A percentile compares a stretch with the other conserved stretches of the same genome.
phyloP scores from a whole-genome alignment of 352 stramenopile species.

The Phytophthora pisi region DNA sequence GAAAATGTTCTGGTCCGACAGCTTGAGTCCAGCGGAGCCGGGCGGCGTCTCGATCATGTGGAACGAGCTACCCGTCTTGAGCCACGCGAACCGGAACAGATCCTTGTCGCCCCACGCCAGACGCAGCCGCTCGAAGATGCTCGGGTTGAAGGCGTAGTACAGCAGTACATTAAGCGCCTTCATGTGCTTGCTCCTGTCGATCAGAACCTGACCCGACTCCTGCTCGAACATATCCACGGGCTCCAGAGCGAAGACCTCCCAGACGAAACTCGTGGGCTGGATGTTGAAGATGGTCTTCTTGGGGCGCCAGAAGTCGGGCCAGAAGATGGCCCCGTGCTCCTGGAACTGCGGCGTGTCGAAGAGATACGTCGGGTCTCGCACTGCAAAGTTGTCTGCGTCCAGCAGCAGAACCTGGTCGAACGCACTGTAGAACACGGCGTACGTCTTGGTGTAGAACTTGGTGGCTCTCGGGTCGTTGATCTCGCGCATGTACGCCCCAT shows the following conservation, averaged over 20 bases:
- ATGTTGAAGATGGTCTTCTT: conserved; percentile 83
- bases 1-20: conserved; percentile 55
- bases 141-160: conserved; percentile 60
- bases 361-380: conserved; percentile 66
- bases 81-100: conserved; percentile 78
- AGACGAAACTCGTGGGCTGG: conserved; percentile 64
- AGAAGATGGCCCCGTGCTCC: conserved; percentile 67
- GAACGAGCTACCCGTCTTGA: conserved; percentile 67
- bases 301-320: conserved; percentile 78
- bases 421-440: conserved; percentile 74
- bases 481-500: conserved; percentile 64
- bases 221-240: conserved; percentile 82
- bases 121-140: conserved; percentile 48
- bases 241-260: conserved; percentile 64
- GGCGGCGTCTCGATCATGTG: conserved; percentile 64
- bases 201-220: conserved; percentile 75
- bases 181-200: conserved; percentile 54
- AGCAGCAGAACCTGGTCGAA: conserved; percentile 81
- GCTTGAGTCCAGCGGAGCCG: conserved; percentile 49
- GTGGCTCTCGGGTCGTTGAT: conserved; percentile 58
- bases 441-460: conserved; percentile 76
- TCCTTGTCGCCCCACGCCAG: conserved; percentile 84
- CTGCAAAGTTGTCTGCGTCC: conserved; percentile 79
- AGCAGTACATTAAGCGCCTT: conserved; percentile 64
- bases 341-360: conserved; percentile 61